Base-by-base conservation (phyloP, 208 protist species). In the Leishmania aethiopica region DNA sequence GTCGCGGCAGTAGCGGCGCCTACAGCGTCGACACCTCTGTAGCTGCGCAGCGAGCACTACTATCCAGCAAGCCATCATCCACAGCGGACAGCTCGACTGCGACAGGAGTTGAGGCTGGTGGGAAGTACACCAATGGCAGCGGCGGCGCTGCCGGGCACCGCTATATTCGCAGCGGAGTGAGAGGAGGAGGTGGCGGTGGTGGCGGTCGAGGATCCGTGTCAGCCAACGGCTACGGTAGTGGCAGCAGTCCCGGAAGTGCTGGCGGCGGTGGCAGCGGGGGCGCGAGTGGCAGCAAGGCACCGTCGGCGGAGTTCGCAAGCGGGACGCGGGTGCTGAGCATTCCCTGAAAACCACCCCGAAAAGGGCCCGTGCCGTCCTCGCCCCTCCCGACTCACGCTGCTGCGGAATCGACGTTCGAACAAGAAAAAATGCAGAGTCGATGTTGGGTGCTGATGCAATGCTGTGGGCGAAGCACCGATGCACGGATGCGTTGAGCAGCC, bases 311-410 rank as follows among this genome's bases (percentile, higher is more conserved):
- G 28, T 72, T 80, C 53, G 81, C 45, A n/a, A 32, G 67, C n/a
- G 57, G 75, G 40, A 51, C 76, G 8, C 81, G 67, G 2, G 76
- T 76, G 62, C 28, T 84, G 55, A 80, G 70, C 59, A 84, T 84
- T 40, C 35, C 76, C 32, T 84, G 3, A 84, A 55, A 35, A 37
- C 5, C 42, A 79, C 22, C 15, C 28, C 35, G 51, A 74, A 74
- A 78, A 78, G 4, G 13, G 25, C 17, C n/a, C 69, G 25, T 64
- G 55, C 8, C 59, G 11, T 35, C 28, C 32, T 13, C 32, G 8
- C 25, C n/a, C 25, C 67, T 40, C 40, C 40, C 67, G 37, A n/a
- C 37, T 49, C 40, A 25, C n/a, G 35, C 32, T 19, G 67, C 7
- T 72, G 45, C 10, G 42, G 37, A n/a, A 47, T 49, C 7, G 67